A percentile compares a stretch with the other conserved stretches of the same genome.
These are phyloP conservation scores for Claviceps humidiphila DNA, from an alignment of 2,329 filamentous ascomycete genomes.

Conservation along the genomic window DNA sequence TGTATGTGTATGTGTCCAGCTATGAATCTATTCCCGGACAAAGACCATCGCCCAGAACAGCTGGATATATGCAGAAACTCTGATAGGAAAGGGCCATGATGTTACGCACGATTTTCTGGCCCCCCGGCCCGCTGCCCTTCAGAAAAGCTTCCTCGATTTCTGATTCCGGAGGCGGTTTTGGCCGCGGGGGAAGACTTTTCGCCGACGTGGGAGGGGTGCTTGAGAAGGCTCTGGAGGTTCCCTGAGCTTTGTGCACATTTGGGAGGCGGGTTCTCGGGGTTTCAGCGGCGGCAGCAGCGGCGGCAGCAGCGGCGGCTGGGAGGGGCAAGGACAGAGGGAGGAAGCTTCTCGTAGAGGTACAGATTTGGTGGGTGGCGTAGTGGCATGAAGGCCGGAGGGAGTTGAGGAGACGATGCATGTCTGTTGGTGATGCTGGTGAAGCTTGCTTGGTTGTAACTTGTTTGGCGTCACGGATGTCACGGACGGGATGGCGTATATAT, in stretches of 20 bases:
- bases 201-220: slow-evolving; percentile 12
- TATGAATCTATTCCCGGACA: too few relatives aligned
- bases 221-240: slow-evolving; percentile 15
- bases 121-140: slow-evolving; percentile 83
- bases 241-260: background rate
- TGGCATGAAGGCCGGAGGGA: background rate
- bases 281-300: too few relatives aligned
- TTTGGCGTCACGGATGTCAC: background rate
- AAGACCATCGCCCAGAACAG: too few relatives aligned
- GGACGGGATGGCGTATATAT: background rate
- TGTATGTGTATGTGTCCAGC: too few relatives aligned
- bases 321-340: background rate
- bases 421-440: background rate
- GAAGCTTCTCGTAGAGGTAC: background rate
- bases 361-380: background rate
- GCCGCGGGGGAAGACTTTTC: slow-evolving; percentile 59
- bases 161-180: slow-evolving; percentile 55
- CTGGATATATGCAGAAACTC: too few relatives aligned
- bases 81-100: background rate
- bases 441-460: background rate
- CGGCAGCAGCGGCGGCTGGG: too few relatives aligned
- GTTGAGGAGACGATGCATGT: slow-evolving; percentile 1
- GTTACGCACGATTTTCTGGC: slow-evolving; percentile 73
- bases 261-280: background rate
- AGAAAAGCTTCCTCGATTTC: slow-evolving; percentile 79